phyloP scores from a whole-genome alignment of 768 basidiomycete genomes.

The Boletales sp. region DNA sequence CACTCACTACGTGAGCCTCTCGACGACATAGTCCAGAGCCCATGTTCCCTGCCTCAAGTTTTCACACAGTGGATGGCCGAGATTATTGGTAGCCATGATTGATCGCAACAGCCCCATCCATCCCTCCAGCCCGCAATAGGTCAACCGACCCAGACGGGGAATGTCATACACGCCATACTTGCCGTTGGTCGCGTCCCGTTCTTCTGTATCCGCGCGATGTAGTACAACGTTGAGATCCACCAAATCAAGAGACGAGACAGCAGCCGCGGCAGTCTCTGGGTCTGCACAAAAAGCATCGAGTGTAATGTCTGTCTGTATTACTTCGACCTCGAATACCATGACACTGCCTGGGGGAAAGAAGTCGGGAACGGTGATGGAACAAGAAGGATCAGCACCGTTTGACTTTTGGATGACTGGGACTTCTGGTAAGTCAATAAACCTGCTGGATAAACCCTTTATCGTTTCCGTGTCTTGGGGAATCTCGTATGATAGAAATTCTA shows the following conservation, averaged over 20 bases:
- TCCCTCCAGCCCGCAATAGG: conserved; percentile 93
- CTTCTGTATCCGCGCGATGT: conserved; percentile 88
- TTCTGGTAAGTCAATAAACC: conserved; percentile 58
- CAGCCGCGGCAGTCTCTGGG: conserved; percentile 68
- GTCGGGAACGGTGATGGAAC: conserved; percentile 81
- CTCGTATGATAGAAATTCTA: conserved; percentile 66
- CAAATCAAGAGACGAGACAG: conserved; percentile 68
- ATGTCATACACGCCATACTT: conserved; percentile 81
- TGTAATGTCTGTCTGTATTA: conserved; percentile 64
- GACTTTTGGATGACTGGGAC: conserved; percentile 57
- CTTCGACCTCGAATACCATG: conserved; percentile 86
- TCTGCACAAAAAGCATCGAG: conserved; percentile 73
- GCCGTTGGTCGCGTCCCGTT: conserved; percentile 81
- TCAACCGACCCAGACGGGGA: conserved; percentile 68
- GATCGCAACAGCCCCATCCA: conserved; percentile 90
- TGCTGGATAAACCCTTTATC: conserved; percentile 71
- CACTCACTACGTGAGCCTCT: conserved; percentile 67
- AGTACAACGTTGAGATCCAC: conserved; percentile 87
- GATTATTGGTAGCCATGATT: conserved; percentile 87
- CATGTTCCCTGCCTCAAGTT: conserved; percentile 87
- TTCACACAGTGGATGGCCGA: conserved; percentile 87
- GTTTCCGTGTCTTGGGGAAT: conserved; percentile 43
- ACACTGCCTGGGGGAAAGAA: conserved; percentile 94
- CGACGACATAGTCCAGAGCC: conserved; percentile 86
- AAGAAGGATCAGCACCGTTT: conserved; percentile 66